Conservation (phyloP, 2,329 filamentous ascomycete species). For the Paradendryphiella salina region DNA sequence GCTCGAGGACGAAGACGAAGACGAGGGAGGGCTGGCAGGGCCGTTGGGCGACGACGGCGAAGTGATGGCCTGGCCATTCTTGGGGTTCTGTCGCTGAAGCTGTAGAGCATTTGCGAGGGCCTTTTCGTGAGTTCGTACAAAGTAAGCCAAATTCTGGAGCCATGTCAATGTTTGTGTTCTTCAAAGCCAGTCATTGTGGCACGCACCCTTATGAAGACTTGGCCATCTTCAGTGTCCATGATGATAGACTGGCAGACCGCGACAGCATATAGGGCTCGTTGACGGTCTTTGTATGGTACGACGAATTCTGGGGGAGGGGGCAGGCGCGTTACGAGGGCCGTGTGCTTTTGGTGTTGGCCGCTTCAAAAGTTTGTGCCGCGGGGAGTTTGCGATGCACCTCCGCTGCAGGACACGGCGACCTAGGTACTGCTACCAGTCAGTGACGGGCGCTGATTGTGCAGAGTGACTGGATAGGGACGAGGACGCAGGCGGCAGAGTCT, state of each 20-base stretch:
- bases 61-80: constrained; percentile 60
- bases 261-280: constrained; percentile 40
- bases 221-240: constrained; percentile 89
- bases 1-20: constrained; percentile 66
- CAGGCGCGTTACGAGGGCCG: constrained; percentile 13
- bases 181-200: background rate
- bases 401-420: constrained; percentile 29
- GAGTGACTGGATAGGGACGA: constrained; percentile 8
- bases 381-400: constrained; percentile 26
- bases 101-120: constrained; percentile 94
- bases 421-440: constrained; percentile 31
- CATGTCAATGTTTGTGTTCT: constrained; percentile 35
- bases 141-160: constrained; percentile 84
- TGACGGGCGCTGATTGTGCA: constrained; percentile 3
- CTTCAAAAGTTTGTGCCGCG: constrained; percentile 20
- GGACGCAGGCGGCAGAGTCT: constrained; percentile 4
- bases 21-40: constrained; percentile 52
- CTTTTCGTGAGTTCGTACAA: constrained; percentile 96
- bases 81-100: constrained; percentile 71
- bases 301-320: constrained; percentile 9
- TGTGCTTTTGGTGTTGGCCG: constrained; percentile 17
- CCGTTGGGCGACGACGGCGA: constrained; percentile 46
- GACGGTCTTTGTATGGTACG: constrained; percentile 5
- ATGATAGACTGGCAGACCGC: constrained; percentile 31
- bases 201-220: constrained; percentile 82